These are phyloP conservation scores for Penicillium hesseltinei DNA, from an alignment of 2,329 filamentous ascomycete species.

Conservation along the genomic window DNA sequence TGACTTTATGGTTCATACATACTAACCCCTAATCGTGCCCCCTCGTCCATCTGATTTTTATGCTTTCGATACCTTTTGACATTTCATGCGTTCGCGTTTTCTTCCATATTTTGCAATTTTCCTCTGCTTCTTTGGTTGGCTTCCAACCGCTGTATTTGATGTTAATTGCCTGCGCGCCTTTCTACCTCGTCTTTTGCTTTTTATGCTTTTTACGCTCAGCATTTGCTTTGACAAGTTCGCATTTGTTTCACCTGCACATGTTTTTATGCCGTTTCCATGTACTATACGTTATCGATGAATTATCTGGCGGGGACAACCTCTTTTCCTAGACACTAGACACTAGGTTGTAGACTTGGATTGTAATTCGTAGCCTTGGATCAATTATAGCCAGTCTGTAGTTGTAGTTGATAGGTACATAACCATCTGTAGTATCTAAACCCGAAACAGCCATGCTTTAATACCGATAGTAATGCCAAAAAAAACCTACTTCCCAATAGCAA, in stretches of 20 bases:
- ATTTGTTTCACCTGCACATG: conserved; percentile 29
- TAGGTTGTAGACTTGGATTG: not conserved
- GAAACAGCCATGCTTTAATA: not conserved
- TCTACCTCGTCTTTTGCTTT: conserved; percentile 23
- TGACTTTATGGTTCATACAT: conserved; percentile 26
- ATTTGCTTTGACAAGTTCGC: conserved; percentile 19
- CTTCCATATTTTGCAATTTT: conserved; percentile 19
- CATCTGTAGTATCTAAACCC: not conserved
- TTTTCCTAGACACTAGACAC: not conserved
- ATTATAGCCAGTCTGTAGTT: not conserved
- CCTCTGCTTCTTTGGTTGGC: conserved; percentile 21
- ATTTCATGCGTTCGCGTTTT: conserved; percentile 17
- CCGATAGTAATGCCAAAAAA: not conserved
- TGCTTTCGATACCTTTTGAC: conserved; percentile 36
- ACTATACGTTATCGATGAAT: conserved; percentile 41
- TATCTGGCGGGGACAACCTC: conserved; percentile 29
- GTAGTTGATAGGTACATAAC: not conserved
- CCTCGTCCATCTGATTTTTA: conserved; percentile 29
- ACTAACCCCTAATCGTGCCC: conserved; percentile 37
- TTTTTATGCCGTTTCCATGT: conserved; percentile 36
- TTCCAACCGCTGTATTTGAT: conserved; percentile 23
- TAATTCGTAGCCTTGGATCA: not conserved
- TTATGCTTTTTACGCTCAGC: conserved; percentile 21
- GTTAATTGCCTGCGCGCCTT: conserved; percentile 30
- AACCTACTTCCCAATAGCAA: conserved; percentile 77